Conservation (phyloP, 768 basidiomycete species). For the Rickenella mellea region DNA sequence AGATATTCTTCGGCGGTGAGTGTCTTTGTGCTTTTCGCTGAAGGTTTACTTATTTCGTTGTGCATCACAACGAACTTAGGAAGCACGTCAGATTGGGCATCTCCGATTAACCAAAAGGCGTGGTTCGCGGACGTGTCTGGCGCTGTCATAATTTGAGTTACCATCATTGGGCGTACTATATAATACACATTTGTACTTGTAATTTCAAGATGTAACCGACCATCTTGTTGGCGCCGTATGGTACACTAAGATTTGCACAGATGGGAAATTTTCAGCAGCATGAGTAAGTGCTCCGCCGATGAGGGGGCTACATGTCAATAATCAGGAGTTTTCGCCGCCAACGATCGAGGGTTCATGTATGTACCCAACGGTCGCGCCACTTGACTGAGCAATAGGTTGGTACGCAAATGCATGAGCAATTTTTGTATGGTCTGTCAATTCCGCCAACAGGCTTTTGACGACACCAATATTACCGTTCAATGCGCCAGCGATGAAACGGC, state of each 20-base stretch:
- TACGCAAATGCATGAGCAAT: slow-evolving; percentile 29
- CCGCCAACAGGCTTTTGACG: slow-evolving; percentile 37
- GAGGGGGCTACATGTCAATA: too few species aligned
- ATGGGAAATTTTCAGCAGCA: slow-evolving; percentile 49
- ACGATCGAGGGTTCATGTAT: slow-evolving; percentile 31
- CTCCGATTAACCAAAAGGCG: slow-evolving; percentile 49
- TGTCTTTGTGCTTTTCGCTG: too few species aligned
- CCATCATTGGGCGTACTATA: too few species aligned
- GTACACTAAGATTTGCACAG: too few species aligned
- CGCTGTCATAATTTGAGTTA: too few species aligned
- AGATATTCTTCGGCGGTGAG: slow-evolving; percentile 73
- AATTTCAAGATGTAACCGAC: too few species aligned
- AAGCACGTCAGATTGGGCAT: slow-evolving; percentile 37
- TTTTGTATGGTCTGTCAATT: slow-evolving; percentile 33
- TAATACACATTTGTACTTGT: too few species aligned
- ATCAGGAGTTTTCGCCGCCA: too few species aligned
- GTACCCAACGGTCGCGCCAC: slow-evolving; percentile 20
- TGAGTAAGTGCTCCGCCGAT: slow-evolving; percentile 48
- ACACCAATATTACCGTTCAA: slow-evolving; percentile 37
- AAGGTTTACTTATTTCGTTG: too few species aligned
- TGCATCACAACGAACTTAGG: too few species aligned
- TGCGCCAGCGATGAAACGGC: slow-evolving; percentile 17
- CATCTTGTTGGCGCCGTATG: too few species aligned
- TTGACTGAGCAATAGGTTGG: slow-evolving; percentile 30
- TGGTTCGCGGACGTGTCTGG: slow-evolving; percentile 67